A percentile compares a stretch with the other conserved stretches of the same genome.
Conservation (phyloP, 2,329 filamentous ascomycete species). For the Geosmithia putterillii region DNA sequence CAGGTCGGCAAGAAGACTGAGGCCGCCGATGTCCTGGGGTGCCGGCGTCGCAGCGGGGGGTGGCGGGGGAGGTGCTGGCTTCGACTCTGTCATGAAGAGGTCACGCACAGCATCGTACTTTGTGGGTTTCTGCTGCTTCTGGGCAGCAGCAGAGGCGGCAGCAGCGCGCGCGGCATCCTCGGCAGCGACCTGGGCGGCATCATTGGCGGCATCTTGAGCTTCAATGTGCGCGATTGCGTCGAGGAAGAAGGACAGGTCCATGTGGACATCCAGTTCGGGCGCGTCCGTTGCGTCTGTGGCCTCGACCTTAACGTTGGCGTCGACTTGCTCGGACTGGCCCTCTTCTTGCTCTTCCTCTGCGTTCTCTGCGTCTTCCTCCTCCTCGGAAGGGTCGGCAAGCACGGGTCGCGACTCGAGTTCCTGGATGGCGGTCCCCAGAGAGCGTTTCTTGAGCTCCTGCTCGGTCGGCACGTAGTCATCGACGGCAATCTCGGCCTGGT, state of each 20-base stretch:
- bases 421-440: constrained; percentile 20
- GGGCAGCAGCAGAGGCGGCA: constrained; percentile 1
- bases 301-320: constrained; percentile 10
- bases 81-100: constrained; percentile 22
- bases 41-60: constrained; percentile 3
- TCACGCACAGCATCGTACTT: constrained; percentile 21
- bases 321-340: constrained; percentile 7
- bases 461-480: constrained; percentile 18
- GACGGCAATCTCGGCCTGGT: constrained; percentile 17
- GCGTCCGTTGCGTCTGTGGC: constrained; percentile 10
- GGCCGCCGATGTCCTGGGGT: constrained; percentile 10
- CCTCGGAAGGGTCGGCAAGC: constrained; percentile 11
- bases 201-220: constrained; percentile 3
- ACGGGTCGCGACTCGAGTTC: constrained; percentile 18
- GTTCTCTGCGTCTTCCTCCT: constrained; percentile 8
- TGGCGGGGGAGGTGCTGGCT: constrained; percentile 13
- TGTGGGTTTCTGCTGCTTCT: constrained; percentile 3
- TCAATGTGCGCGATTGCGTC: constrained; percentile 9
- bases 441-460: constrained; percentile 19
- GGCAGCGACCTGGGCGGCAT: background rate
- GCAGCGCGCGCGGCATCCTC: background rate
- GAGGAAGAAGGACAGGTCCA: constrained; percentile 6
- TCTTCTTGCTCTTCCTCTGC: constrained; percentile 8
- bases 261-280: constrained; percentile 2
- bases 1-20: constrained; percentile 21